Conservation (phyloP, 805 yeast species). For the Alloascoidea hylecoeti region DNA sequence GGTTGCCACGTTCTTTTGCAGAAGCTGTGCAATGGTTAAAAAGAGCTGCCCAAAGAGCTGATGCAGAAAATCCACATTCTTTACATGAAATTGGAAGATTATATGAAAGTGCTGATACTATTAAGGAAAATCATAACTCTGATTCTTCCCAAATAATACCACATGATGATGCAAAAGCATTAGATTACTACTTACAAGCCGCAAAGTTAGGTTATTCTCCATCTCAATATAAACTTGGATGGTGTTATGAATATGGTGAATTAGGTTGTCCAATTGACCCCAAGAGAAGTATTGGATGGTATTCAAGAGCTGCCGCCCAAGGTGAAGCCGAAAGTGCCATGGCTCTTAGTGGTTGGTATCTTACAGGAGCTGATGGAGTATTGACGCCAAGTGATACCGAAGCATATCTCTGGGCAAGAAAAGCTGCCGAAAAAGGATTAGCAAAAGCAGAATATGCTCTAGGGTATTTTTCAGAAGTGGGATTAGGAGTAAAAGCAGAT, state of each 20-base stretch:
- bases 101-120: conserved; percentile 30
- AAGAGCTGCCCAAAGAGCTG: conserved; percentile 30
- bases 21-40: conserved; percentile 37
- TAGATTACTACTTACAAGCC: conserved; percentile 40
- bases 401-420: conserved; percentile 66
- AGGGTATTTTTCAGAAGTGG: conserved; percentile 56
- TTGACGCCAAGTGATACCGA: conserved; percentile 47
- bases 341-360: conserved; percentile 69
- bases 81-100: conserved; percentile 41
- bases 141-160: conserved; percentile 11
- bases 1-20: conserved; percentile 22
- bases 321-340: conserved; percentile 61
- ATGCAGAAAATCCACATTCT: conserved; percentile 35
- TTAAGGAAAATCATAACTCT: conserved; percentile 5
- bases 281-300: conserved; percentile 57
- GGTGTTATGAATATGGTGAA: conserved; percentile 60
- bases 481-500: conserved; percentile 46
- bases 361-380: conserved; percentile 54
- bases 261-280: conserved; percentile 37
- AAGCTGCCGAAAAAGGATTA: conserved; percentile 51
- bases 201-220: conserved; percentile 48
- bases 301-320: conserved; percentile 47
- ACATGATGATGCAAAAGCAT: conserved; percentile 22
- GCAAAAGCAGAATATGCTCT: conserved; percentile 60
- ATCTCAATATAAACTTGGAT: conserved; percentile 58